Percentiles rank a stretch among this genome's conserved stretches.
These are phyloP conservation scores for Blastocrithidia nonstop DNA, from an alignment of 208 protist genomes.

Conservation along the genomic window DNA sequence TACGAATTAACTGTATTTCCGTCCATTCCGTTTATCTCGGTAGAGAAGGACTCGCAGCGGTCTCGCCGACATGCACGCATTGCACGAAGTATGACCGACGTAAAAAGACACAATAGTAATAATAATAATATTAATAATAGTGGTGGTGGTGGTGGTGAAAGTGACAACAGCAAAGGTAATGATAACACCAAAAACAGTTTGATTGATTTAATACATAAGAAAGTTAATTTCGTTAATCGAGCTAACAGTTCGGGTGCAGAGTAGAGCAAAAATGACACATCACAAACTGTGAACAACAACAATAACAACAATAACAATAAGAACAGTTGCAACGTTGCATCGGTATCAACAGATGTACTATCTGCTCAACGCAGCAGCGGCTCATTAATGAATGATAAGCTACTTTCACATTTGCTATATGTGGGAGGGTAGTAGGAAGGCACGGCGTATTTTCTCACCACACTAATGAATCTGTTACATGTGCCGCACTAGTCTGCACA, in stretches of 20 bases:
- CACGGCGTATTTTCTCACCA: constrained; percentile 28
- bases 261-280: too few species aligned
- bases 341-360: constrained; percentile 17
- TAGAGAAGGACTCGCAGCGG: constrained; percentile 50
- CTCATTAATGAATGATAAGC: constrained; percentile 66
- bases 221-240: too few species aligned
- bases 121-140: too few species aligned
- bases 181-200: constrained; percentile 9
- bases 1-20: constrained; percentile 69
- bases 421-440: constrained; percentile 67
- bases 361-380: constrained; percentile 19
- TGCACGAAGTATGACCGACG: constrained; percentile 16
- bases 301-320: too few species aligned
- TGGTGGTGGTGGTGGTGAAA: constrained; percentile 4
- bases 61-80: constrained; percentile 49
- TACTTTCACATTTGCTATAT: constrained; percentile 41
- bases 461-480: constrained; percentile 22
- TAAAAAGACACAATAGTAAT: too few species aligned
- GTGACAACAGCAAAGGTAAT: too few species aligned
- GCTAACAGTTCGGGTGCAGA: too few species aligned
- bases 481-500: constrained; percentile 4
- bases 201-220: too few species aligned
- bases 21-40: constrained; percentile 51
- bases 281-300: too few species aligned
- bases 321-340: constrained; percentile 21